Base-by-base conservation (phyloP, 1,284 basidiomycete species). In the Coniferiporia sulphurascens region DNA sequence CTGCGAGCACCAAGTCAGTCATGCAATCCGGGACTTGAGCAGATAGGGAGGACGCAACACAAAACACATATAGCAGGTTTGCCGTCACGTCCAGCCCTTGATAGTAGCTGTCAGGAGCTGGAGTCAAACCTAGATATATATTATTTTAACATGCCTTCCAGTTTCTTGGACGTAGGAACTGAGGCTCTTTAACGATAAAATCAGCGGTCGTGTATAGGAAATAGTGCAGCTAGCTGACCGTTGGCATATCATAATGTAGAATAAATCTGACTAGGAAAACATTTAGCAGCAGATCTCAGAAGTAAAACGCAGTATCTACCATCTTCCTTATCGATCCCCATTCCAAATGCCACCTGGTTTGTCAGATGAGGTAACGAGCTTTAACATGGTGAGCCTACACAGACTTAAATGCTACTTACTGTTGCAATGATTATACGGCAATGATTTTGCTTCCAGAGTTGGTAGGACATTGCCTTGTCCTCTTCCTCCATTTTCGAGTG, bases 311-410 rank as follows among this genome's bases (percentile, higher is more conserved):
- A 55, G 19, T 19, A 45, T 44, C 38, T 27, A 55, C 52, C 52
- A 55, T 55, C 52, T 27, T 55, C 21, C 13, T 55, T 55, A 34
- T 55, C 52, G 22, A 55, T 55, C 13, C 52, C 52, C 38, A 55
- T 44, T 19, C 52, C 52, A 45, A 55, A 55, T 55, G 52, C 36
- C 6, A 55, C 32, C 52, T 55, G 52, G 27, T 3, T 27, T 27
- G 5, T 27, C 27, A 27, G 27, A 27, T 5, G 27, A 27, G 5
- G 5, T 27, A 5, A 27, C 27, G 27, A 27, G 27, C 27, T 27
- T 27, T 5, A 27, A 27, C 5, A 27, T 27, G 27, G 27, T 27
- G 5, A 27, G 27, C 5, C 3, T 27, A 27, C 27, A 5, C 27
- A 5, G 27, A 27, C 27, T 27, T 5, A 27, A 3, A 13, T 44